Evolutionary conservation across 495 filamentous ascomycete species (phyloP).

Genomic region (Aspergillus heteromorphus): DNA sequence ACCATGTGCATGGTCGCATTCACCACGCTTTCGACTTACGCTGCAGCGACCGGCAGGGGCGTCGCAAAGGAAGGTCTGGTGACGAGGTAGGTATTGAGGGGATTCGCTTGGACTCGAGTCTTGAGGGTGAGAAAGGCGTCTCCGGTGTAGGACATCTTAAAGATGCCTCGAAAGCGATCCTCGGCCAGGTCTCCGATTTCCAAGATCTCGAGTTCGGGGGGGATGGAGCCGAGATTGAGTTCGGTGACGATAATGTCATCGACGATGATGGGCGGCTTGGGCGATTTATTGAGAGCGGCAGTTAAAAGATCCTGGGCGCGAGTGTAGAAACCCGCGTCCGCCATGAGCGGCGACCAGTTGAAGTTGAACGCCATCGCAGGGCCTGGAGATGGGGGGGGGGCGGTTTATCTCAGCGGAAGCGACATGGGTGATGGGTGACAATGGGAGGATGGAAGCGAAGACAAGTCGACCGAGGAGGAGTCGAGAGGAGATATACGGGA

Average conservation of each 20-base stretch:
- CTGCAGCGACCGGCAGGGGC: constrained; percentile 85
- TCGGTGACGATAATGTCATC: constrained; percentile 98
- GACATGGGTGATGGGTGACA: background rate
- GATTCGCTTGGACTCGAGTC: constrained; percentile 95
- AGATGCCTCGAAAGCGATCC: constrained; percentile 95
- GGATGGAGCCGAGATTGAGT: constrained; percentile 87
- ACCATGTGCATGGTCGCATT: background rate
- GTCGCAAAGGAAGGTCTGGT: constrained; percentile 89
- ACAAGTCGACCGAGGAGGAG: background rate
- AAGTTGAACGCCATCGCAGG: constrained; percentile 95
- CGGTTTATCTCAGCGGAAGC: constrained; percentile 1
- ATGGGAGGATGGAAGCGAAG: constrained; percentile 10
- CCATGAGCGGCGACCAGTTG: constrained; percentile 99
- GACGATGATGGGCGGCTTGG: constrained; percentile 97
- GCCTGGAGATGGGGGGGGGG: constrained; percentile 26
- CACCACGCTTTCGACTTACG: constrained; percentile 39
- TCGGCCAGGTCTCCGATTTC: constrained; percentile 97
- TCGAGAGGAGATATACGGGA: background rate
- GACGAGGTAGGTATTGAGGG: constrained; percentile 88
- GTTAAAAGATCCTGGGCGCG: constrained; percentile 92
- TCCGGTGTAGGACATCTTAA: constrained; percentile 96
- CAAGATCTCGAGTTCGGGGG: constrained; percentile 89
- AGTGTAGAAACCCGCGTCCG: constrained; percentile 82
- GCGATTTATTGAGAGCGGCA: constrained; percentile 92
- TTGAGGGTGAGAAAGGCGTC: constrained; percentile 92